phyloP scores from a whole-genome alignment of 2,329 filamentous ascomycete species.

The Monosporascus sp. region DNA sequence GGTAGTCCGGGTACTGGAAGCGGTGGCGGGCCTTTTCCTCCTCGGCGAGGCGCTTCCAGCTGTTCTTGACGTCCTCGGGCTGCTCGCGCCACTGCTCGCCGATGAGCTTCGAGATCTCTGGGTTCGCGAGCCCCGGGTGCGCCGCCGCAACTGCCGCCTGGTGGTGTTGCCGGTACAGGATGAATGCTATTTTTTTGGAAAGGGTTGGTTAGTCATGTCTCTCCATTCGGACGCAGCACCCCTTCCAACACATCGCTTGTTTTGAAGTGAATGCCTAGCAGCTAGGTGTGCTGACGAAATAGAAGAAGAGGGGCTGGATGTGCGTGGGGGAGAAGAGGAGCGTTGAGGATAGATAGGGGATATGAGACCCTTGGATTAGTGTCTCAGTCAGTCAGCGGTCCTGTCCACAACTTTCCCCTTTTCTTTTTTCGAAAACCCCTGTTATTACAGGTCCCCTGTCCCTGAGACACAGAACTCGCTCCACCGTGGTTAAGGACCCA shows the following conservation, averaged over 20 bases:
- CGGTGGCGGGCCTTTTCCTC: constrained; percentile 90
- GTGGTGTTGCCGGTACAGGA: constrained; percentile 90
- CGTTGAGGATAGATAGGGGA: too few relatives aligned
- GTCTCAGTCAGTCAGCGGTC: too few relatives aligned
- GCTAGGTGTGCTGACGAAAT: too few relatives aligned
- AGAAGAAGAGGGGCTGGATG: not conserved
- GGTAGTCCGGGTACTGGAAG: constrained; percentile 86
- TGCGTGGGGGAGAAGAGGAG: too few relatives aligned
- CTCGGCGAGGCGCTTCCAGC: constrained; percentile 87
- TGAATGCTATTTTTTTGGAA: constrained; percentile 65
- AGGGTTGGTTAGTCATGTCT: not conserved
- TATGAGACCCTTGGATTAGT: too few relatives aligned
- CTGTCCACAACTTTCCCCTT: too few relatives aligned
- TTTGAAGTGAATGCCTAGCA: too few relatives aligned
- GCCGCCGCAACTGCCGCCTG: constrained; percentile 76
- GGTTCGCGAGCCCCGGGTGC: constrained; percentile 87
- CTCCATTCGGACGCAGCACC: not conserved
- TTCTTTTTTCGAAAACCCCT: too few relatives aligned
- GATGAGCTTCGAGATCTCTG: constrained; percentile 96
- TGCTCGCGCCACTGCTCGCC: constrained; percentile 86
- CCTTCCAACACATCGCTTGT: too few relatives aligned
- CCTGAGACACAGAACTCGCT: too few relatives aligned
- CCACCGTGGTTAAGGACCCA: too few relatives aligned
- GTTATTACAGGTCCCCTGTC: too few relatives aligned
- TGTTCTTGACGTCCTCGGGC: constrained; percentile 65